phyloP scores from a whole-genome alignment of 2,329 filamentous ascomycete genomes.

The Phyllosticta citribraziliensis region DNA sequence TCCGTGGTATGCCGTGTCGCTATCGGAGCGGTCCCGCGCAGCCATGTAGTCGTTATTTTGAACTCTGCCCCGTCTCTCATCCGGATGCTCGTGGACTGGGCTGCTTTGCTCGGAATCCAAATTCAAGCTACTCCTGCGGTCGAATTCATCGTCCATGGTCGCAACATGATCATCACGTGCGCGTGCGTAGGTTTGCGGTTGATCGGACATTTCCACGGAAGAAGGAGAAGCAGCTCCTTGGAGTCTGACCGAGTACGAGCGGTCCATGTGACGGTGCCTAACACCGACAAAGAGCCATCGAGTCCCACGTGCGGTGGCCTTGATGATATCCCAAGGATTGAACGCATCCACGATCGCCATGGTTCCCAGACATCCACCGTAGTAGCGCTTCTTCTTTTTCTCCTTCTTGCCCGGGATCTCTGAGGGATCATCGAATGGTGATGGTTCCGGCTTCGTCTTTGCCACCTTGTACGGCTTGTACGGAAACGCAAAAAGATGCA shows the following conservation, averaged over 20 bases:
- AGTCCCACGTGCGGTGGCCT: slow-evolving; percentile 66
- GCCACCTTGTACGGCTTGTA: slow-evolving; percentile 56
- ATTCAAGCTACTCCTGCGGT: slow-evolving; percentile 3
- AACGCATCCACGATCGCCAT: slow-evolving; percentile 61
- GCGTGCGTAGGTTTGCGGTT: not conserved
- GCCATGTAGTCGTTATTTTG: slow-evolving; percentile 1
- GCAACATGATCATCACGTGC: not conserved
- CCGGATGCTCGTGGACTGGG: slow-evolving; percentile 6
- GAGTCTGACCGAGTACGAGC: slow-evolving; percentile 25
- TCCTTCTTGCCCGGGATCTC: slow-evolving; percentile 11
- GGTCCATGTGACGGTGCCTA: slow-evolving; percentile 43
- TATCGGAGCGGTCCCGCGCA: slow-evolving; percentile 3
- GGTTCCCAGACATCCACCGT: slow-evolving; percentile 48
- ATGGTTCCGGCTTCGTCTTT: slow-evolving; percentile 14
- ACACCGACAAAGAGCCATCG: slow-evolving; percentile 73
- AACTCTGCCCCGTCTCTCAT: slow-evolving; percentile 7
- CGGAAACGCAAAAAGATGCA: slow-evolving; percentile 77
- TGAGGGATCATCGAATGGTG: slow-evolving; percentile 18
- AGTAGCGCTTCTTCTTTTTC: slow-evolving; percentile 10
- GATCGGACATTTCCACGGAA: slow-evolving; percentile 7
- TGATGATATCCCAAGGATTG: slow-evolving; percentile 75
- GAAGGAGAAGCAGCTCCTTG: slow-evolving; percentile 1
- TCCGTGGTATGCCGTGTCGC: slow-evolving; percentile 2
- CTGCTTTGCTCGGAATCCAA: slow-evolving; percentile 5
- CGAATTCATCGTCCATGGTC: slow-evolving; percentile 7